Conservation (phyloP, 169 alveolate genomes). For the Eimeria brunetti region DNA sequence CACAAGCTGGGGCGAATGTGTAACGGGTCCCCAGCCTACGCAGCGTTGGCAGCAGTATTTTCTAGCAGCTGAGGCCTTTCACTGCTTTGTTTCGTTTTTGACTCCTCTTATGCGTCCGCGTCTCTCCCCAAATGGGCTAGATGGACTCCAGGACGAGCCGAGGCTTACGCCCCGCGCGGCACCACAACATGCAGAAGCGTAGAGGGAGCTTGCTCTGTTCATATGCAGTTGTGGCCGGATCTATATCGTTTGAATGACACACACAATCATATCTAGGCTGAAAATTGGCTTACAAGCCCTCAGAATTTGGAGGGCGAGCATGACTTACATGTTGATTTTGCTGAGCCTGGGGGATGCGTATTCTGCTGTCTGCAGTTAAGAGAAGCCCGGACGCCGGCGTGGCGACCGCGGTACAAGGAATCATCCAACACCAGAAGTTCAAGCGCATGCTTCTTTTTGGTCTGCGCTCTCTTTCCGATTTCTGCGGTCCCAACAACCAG, state of each 20-base stretch:
- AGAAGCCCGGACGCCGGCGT: slow-evolving; percentile 95
- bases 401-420: slow-evolving; percentile 94
- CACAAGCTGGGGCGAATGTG: background rate
- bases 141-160: background rate
- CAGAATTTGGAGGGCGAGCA: background rate
- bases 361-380: slow-evolving; percentile 85
- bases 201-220: background rate
- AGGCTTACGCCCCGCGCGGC: background rate
- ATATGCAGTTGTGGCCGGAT: background rate
- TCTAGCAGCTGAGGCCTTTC: background rate
- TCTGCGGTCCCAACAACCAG: slow-evolving; percentile 93
- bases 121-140: background rate
- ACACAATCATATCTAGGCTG: background rate
- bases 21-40: background rate
- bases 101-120: background rate
- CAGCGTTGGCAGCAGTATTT: background rate
- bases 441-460: slow-evolving; percentile 95
- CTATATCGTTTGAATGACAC: background rate
- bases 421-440: slow-evolving; percentile 94
- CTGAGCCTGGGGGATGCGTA: background rate
- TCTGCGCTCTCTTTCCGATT: slow-evolving; percentile 93
- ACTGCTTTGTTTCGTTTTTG: background rate
- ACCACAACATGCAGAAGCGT: background rate
- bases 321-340: background rate
- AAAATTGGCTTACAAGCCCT: background rate